Evolutionary conservation across 352 stramenopile species (phyloP).

Genomic region (Pythium biforme): DNA sequence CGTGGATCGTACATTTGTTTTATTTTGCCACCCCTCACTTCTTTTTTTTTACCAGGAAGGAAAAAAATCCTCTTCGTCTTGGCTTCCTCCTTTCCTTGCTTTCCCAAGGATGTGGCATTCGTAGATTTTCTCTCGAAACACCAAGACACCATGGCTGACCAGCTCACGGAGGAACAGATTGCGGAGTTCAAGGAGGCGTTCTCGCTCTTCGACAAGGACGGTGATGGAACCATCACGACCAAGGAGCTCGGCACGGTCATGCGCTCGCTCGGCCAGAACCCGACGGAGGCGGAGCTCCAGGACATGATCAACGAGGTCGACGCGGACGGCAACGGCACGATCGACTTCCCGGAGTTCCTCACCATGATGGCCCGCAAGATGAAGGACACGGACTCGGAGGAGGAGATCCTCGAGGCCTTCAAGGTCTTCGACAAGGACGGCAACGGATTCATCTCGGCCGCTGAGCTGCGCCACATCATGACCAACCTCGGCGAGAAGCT

Average conservation of each 20-base stretch:
- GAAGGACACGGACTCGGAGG: conserved; percentile 98
- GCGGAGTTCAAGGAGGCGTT: conserved; percentile 99
- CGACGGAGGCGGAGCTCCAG: conserved; percentile 96
- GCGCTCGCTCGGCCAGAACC: conserved; percentile 98
- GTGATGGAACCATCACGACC: conserved; percentile 98
- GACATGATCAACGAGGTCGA: conserved; percentile 99
- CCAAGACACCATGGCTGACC: conserved; percentile 73
- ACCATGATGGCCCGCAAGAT: conserved; percentile 99
- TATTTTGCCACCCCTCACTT: background rate
- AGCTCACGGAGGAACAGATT: conserved; percentile 96
- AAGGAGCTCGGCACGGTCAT: conserved; percentile 99
- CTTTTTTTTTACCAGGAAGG: too few relatives aligned
- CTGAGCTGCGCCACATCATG: conserved; percentile 98
- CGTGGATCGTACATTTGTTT: conserved; percentile 31
- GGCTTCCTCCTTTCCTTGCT: background rate
- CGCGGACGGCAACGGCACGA: conserved; percentile 98
- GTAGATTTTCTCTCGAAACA: conserved; percentile 52
- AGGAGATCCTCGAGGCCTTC: conserved; percentile 98
- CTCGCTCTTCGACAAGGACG: conserved; percentile 99
- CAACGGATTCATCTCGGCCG: conserved; percentile 98
- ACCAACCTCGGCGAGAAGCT: conserved; percentile 99
- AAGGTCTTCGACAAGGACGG: conserved; percentile 99
- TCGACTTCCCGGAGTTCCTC: conserved; percentile 99
- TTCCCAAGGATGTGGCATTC: conserved; percentile 36
- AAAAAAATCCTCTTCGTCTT: background rate